Conservation (phyloP, 1,139 yeast species). For the Kluyveromyces sp. region DNA sequence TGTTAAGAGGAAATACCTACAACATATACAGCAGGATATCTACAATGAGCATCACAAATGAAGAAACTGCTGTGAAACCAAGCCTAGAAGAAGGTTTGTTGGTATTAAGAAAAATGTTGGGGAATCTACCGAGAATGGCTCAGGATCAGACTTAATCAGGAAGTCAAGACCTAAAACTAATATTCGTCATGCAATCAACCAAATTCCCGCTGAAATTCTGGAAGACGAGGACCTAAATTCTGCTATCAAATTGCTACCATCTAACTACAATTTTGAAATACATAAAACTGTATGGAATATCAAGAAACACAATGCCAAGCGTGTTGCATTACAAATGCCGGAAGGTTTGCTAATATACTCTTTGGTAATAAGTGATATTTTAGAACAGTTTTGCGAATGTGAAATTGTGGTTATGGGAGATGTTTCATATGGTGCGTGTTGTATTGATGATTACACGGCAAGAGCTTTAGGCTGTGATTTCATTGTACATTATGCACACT, state of each 20-base stretch:
- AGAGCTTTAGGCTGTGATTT: conserved; percentile 88
- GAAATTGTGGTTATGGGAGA: conserved; percentile 97
- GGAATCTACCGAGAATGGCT: neutral
- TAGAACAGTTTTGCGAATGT: conserved; percentile 82
- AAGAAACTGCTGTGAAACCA: conserved; percentile 11
- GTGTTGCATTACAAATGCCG: conserved; percentile 95
- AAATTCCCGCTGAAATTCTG: conserved; percentile 82
- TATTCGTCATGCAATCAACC: conserved; percentile 60
- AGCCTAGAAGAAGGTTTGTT: conserved; percentile 40
- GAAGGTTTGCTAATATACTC: conserved; percentile 90
- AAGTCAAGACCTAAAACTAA: conserved; percentile 26
- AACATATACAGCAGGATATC: neutral
- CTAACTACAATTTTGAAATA: conserved; percentile 89
- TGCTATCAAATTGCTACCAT: conserved; percentile 74
- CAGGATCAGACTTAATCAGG: conserved; percentile 23
- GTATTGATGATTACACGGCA: conserved; percentile 95
- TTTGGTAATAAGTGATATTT: conserved; percentile 75
- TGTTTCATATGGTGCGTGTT: conserved; percentile 97
- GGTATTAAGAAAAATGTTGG: conserved; percentile 30
- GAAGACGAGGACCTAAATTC: conserved; percentile 72
- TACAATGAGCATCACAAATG: neutral
- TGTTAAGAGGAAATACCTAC: no score
- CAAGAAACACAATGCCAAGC: conserved; percentile 57
- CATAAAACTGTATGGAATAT: conserved; percentile 96
- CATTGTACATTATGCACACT: conserved; percentile 94